Evolutionary conservation across 2,329 filamentous ascomycete species (phyloP).

Genomic region (Colletotrichum chrysophilum): DNA sequence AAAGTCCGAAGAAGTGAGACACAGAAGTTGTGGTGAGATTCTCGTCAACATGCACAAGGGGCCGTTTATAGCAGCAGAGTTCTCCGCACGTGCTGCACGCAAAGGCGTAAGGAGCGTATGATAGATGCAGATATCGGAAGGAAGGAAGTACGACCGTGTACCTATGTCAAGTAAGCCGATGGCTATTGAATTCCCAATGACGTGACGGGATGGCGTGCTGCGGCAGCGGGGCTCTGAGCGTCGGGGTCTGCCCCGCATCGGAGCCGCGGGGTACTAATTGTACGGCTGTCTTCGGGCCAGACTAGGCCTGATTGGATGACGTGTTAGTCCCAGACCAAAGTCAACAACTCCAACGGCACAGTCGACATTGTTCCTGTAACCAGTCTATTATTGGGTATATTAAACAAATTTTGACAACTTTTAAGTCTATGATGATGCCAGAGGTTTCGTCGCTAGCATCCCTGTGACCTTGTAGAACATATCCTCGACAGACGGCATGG

Average conservation of each 20-base stretch:
- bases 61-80: not conserved
- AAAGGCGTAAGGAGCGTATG: not conserved
- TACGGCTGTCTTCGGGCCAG: not conserved
- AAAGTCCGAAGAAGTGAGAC: not conserved
- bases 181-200: not conserved
- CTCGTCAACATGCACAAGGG: not conserved
- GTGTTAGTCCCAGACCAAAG: not conserved
- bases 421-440: constrained; percentile 29
- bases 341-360: not conserved
- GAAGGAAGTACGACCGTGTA: not conserved
- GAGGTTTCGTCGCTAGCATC: constrained; percentile 64
- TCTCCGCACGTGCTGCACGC: not conserved
- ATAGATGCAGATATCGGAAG: not conserved
- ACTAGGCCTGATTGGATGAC: not conserved
- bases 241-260: constrained; percentile 10
- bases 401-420: constrained; percentile 12
- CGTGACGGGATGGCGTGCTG: constrained; percentile 18
- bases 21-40: not conserved
- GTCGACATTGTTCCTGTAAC: not conserved
- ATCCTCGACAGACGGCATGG: constrained; percentile 74
- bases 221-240: not conserved
- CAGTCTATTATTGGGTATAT: constrained; percentile 24
- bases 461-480: constrained; percentile 76
- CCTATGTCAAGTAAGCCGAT: not conserved
- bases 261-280: not conserved